Evolutionary conservation across 805 yeast genomes (phyloP), one percentile per base, ranked within the genome.

Genomic region (Wickerhamiella siamensis): DNA sequence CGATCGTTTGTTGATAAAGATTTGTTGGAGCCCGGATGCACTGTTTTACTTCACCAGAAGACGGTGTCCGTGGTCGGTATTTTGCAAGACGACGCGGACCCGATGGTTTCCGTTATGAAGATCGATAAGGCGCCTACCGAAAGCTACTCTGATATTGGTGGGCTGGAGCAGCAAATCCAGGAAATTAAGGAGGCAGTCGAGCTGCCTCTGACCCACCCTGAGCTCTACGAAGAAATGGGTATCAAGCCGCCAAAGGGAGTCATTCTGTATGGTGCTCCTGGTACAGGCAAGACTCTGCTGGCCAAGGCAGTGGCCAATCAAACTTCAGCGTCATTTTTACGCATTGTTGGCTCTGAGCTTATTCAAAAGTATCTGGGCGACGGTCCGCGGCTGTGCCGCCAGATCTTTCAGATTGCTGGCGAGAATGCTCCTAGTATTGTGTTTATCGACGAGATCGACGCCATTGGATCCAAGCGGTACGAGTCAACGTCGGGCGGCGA

Each of bases 251-350:
- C 97, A 41, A 88, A 88, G 66, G 97, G 97, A 66, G 97, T 88
- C 40, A 87, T 88, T 53, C 69, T 88, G 44, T 88, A 88, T 59
- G 97, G 97, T 56, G 93, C 96, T 0, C 97, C 97, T 29, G 97
- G 97, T 63, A 88, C 97, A 3, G 97, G 97, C 54, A 88, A 88
- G 62, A 88, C 97, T 1, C 67, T 88, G 45, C 70, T 88, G 52
- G 97, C 97, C 12, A 88, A 87, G 62, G 98, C 98, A 0, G 98
- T 91, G 38, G 98, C 98, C 3, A 88, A 91, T 62, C 96, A 91
- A 58, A 91, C 98, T 1, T 78, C 91, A 48, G 97, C 97, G 2
- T 86, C 96, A 3, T 91, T 91, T 54, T 69, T 91, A 58, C 77
- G 98, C 62, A 86, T 91, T 61, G 97, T 88, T 24, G 98, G 98